Percentiles rank a stretch among this genome's conserved stretches.
Evolutionary conservation across 345 rosid species (phyloP).

Genomic region (Eucalyptus guilfoylei): DNA sequence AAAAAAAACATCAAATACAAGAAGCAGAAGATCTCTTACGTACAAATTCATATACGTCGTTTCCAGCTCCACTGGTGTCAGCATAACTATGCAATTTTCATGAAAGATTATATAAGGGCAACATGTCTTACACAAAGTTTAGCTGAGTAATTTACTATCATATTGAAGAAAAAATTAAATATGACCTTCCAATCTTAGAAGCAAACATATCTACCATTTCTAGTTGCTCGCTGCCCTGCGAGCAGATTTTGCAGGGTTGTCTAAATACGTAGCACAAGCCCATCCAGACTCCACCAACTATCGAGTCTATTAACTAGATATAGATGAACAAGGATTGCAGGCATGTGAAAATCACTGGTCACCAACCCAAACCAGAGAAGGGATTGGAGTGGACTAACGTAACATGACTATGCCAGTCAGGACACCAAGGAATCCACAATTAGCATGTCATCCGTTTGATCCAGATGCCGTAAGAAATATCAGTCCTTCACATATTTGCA

Average conservation of each 20-base stretch:
- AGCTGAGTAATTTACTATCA: not conserved
- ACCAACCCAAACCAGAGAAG: not conserved
- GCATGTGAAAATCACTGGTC: not conserved
- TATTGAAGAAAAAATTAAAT: not conserved
- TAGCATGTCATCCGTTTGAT: not conserved
- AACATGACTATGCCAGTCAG: not conserved
- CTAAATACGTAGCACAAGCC: not conserved
- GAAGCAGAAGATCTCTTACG: constrained; percentile 12
- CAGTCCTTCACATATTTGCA: not conserved
- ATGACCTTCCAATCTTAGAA: not conserved
- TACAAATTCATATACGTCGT: constrained; percentile 92
- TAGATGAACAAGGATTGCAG: not conserved
- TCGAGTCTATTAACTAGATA: not conserved
- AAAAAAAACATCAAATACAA: not conserved
- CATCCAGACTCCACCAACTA: not conserved
- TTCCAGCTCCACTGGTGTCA: constrained; percentile 85
- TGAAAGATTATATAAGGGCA: not conserved
- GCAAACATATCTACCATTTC: not conserved
- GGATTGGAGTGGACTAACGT: not conserved
- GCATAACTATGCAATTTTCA: constrained; percentile 47
- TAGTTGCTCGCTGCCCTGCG: not conserved
- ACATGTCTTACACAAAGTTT: not conserved
- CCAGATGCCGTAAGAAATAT: not conserved
- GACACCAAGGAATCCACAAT: not conserved
- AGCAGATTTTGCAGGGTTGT: not conserved